Conservation (phyloP, 345 rosid genomes). For the Populus deltoides region DNA sequence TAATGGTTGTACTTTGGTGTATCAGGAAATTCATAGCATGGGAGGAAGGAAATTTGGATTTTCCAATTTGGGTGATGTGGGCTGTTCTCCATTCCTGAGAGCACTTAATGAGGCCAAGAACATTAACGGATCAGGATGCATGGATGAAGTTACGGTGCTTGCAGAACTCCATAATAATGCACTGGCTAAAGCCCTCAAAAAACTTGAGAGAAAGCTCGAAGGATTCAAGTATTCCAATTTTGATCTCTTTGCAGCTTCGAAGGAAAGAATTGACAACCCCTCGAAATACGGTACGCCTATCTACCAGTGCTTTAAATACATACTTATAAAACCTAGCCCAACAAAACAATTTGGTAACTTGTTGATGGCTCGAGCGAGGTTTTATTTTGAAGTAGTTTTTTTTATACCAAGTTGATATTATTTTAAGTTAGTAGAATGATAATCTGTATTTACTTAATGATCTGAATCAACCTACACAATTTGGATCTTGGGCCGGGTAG, state of each 20-base stretch:
- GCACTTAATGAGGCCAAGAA: not conserved
- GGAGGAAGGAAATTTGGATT: conserved; percentile 55
- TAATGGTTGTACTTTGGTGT: not conserved
- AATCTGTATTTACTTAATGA: too few relatives aligned
- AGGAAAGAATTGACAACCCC: conserved; percentile 9
- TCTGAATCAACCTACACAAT: too few relatives aligned
- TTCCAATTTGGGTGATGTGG: conserved; percentile 18
- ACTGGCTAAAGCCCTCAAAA: conserved; percentile 14
- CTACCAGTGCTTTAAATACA: not conserved
- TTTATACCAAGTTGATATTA: too few relatives aligned
- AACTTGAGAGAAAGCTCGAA: conserved; percentile 16
- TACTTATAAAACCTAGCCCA: too few relatives aligned
- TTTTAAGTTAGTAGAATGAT: too few relatives aligned
- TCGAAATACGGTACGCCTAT: conserved; percentile 6
- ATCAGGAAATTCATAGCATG: conserved; percentile 34
- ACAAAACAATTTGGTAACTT: too few relatives aligned
- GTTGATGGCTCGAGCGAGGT: too few relatives aligned
- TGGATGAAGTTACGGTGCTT: conserved; percentile 14
- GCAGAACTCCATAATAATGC: conserved; percentile 27
- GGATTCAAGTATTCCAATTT: conserved; percentile 17
- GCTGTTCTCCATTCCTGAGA: conserved; percentile 24
- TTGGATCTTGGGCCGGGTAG: too few relatives aligned
- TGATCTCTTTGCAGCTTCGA: not conserved
- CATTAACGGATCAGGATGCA: conserved; percentile 14
- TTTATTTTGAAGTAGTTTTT: too few relatives aligned